Base-by-base conservation (phyloP, 352 stramenopile genomes). In the Phytophthora ohioensis region DNA sequence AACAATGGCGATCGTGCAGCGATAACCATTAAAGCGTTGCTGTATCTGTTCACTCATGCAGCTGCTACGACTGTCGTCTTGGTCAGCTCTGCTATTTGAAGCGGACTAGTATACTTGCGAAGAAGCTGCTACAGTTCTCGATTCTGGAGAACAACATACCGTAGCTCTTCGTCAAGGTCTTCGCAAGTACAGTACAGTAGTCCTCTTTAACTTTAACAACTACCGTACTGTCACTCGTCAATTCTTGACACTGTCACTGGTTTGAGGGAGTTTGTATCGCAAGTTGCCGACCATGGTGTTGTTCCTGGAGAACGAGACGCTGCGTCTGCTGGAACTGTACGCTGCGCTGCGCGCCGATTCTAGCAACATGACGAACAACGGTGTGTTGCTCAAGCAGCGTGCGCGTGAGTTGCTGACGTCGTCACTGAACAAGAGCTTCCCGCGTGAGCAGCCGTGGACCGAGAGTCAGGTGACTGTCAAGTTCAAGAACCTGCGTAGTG, bases 401-500 rank as follows among this genome's bases (percentile, higher is more conserved):
- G 82, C 82, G 52, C 73, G 78, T 42, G 69, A 84, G 49, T 48
- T 76, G 71, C 76, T 90, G 32, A 83, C 82, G 38, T 66, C 60
- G 35, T 67, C 71, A 7, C 69, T 90, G 58, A 90, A 90, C 68
- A 55, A 48, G 45, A 76, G 47, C 53, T 85, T 79, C 54, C 62
- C 70, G 38, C 70, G 70, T 36, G 61, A 71, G 42, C 57, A 69
- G 32, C 70, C 69, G 30, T 88, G 81, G 78, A 86, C 76, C 15
- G 82, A 88, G 64, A 75, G 57, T 45, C 82, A 90, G 57, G 73
- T 90, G 55, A 73, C 75, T 6, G 82, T 88, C 65, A 90, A 90
- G 71, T 80, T 88, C 52, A 90, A 90, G 71, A 90, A 90, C 71
- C 57, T 90, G 31, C 82, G 82, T 64, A 78, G 73, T 47, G 82